Evolutionary conservation across 208 protist genomes (phyloP).

Genomic region (Entamoeba dispar): DNA sequence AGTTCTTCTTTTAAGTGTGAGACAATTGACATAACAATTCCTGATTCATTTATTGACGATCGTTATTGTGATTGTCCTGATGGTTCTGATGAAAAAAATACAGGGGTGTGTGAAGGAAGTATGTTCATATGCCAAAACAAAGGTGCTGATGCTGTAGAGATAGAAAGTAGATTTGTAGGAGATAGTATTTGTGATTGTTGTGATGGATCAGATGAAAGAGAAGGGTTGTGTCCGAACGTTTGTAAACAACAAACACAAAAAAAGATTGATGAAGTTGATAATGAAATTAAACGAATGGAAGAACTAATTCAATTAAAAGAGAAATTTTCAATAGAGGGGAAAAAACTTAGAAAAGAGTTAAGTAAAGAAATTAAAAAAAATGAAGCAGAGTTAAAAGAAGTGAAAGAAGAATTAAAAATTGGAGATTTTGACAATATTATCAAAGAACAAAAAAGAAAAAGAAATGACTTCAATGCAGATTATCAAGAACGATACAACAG

Average conservation of each 20-base stretch:
- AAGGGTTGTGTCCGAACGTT: background rate
- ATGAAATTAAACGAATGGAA: background rate
- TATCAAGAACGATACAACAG: no score
- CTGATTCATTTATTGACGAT: conserved; percentile 23
- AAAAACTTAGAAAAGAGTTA: background rate
- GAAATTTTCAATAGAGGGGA: background rate
- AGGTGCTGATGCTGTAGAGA: background rate
- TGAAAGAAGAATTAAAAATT: background rate
- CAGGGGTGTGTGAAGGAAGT: conserved; percentile 25
- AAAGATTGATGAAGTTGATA: background rate
- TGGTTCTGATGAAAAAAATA: conserved; percentile 36
- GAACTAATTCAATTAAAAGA: background rate
- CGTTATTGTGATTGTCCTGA: conserved; percentile 39
- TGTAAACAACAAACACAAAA: background rate
- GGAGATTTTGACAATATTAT: no score
- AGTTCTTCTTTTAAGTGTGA: background rate
- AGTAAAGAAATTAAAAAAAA: background rate
- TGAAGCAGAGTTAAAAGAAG: background rate
- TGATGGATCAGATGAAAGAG: conserved; percentile 37
- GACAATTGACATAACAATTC: background rate
- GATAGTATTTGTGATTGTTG: conserved; percentile 44
- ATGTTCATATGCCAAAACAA: conserved; percentile 31
- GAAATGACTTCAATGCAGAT: no score
- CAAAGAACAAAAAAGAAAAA: no score
- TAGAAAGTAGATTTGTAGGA: conserved; percentile 21